These are phyloP conservation scores for Erythrophleum fordii DNA, from an alignment of 306 rosid genomes.

Conservation along the genomic window DNA sequence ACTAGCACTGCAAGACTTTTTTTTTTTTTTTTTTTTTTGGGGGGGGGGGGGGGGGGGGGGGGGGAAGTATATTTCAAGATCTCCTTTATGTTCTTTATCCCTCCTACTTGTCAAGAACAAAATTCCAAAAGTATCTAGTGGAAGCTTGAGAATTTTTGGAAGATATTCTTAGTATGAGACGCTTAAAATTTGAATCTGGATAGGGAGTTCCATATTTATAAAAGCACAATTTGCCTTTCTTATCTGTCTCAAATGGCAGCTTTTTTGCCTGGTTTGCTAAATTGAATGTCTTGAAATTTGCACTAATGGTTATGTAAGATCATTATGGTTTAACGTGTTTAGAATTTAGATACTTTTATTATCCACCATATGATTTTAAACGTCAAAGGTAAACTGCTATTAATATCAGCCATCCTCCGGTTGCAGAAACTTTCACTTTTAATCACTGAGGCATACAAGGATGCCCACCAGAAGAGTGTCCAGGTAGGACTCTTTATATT, in stretches of 20 bases:
- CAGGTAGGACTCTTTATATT: constrained; percentile 46
- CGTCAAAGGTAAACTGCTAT: constrained; percentile 1
- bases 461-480: constrained; percentile 88
- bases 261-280: not conserved
- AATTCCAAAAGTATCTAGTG: not conserved
- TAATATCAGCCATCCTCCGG: constrained; percentile 6
- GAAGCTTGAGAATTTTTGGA: not conserved
- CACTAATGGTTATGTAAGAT: not conserved
- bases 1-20: not conserved
- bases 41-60: no score
- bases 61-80: not conserved
- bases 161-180: not conserved
- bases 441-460: constrained; percentile 83
- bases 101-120: not conserved
- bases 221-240: not conserved
- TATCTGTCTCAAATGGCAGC: not conserved
- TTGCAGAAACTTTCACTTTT: constrained; percentile 78
- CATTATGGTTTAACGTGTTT: not conserved
- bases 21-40: no score
- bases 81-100: not conserved
- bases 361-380: not conserved
- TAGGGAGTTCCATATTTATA: not conserved
- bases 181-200: not conserved
- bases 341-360: not conserved
- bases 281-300: not conserved